Base-by-base conservation (phyloP, 352 stramenopile genomes). In the Halophytophthora batemanensis region DNA sequence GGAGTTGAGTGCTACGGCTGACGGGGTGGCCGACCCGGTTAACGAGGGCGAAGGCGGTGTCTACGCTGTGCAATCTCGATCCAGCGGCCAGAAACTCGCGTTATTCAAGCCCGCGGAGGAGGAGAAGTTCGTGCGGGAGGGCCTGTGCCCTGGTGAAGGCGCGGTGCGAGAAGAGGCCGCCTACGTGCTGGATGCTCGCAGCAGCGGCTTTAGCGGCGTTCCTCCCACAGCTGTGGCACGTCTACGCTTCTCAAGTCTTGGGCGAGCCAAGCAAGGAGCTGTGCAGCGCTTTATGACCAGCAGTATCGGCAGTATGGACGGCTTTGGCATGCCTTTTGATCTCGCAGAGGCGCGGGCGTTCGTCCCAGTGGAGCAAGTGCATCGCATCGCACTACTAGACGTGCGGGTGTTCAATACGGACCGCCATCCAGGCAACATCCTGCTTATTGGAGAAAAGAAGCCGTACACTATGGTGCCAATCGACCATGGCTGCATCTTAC, bases 391-490 rank as follows among this genome's bases (percentile, higher is more conserved):
- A 0, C 41, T 96, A 17, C 56, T 96, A 13, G 86, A 96, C 28
- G 53, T 93, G 13, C 77, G 86, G 2, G 64, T 95, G 25, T 92
- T 93, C 62, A 96, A 96, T 50, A 90, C 77, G 15, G 86, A 96
- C 51, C 80, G 86, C 10, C 84, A 96, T 43, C 70, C 81, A 6
- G 86, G 86, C 34, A 93, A 89, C 42, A 90, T 90, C 17, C 51
- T 90, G 39, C 68, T 90, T 12, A 89, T 89, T 17, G 78, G 77
- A 5, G 82, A 90, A 21, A 85, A 77, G 51, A 72, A 84, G 28
- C 79, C 76, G 45, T 90, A 83, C 61, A 88, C 76, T 0, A 93
- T 91, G 78, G 71, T 79, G 5, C 77, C 78, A 7, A 89, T 87
- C 39, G 82, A 89, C 42, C 76, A 90, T 44, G 82, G 82, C 7